Base-by-base conservation (phyloP, 2,329 filamentous ascomycete species). In the Clarireedia hainanense region DNA sequence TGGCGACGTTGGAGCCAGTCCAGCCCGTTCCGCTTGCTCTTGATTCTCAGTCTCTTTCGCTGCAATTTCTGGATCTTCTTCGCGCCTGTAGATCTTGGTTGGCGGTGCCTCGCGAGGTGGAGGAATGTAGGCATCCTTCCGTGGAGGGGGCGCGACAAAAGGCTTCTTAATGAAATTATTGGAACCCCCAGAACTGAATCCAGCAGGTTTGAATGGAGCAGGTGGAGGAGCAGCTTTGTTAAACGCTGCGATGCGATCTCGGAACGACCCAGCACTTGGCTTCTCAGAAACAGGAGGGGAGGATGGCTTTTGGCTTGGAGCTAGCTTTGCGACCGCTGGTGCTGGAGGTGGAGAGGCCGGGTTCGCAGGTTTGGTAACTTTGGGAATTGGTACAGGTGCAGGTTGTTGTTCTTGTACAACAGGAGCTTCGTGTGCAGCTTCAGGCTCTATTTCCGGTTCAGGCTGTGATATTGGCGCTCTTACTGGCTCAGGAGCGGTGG, bases 211-310 rank as follows among this genome's bases (percentile, higher is more conserved):
- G 74, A 95, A 92, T 1, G 94, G 94, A n/a, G 90, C 82, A 58
- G 94, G 77, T 7, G 94, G 94, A 2, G 91, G 84, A 5, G 91
- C 90, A 46, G 89, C 77, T 70, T 92, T 94, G 73, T 99, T 99
- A 75, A 99, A 99, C 46, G 94, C 92, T 36, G 94, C 94, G 69
- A 99, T 96, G 60, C 94, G 88, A 73, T 97, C 94, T 68, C 83
- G 91, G 75, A 99, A 97, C 2, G 94, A 90, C 67, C 81, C 88
- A 47, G 76, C 78, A 10, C 72, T 70, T 27, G 91, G 89, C 70
- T 95, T 96, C 64, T 90, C 89, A 9, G 76, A 72, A 9, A 79
- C 78, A 12, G 89, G 86, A 40, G 88, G 85, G 26, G 47, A 55
- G 23, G 84, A 77, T 55, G 74, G 69, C 64, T 76, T 80, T 60